Evolutionary conservation across 2,329 filamentous ascomycete species (phyloP).

Genomic region (Ophiostoma piceae): DNA sequence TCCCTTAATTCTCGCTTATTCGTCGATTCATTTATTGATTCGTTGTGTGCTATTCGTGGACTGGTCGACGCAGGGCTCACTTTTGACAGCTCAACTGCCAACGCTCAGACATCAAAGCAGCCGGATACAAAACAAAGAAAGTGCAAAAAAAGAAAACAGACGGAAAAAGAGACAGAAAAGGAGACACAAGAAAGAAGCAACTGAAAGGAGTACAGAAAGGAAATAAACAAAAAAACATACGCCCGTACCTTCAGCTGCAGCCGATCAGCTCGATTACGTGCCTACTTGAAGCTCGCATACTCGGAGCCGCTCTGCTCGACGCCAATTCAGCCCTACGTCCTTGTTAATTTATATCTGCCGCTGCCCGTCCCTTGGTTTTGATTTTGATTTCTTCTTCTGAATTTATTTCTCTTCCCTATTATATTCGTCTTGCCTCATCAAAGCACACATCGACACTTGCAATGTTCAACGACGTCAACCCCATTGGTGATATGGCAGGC

Average conservation of each 20-base stretch:
- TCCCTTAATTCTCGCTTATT: not conserved
- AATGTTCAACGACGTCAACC: constrained; percentile 9
- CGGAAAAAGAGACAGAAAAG: not conserved
- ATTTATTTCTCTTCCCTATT: not conserved
- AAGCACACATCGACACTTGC: not conserved
- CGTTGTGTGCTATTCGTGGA: not conserved
- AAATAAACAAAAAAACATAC: not conserved
- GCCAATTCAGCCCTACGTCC: too few relatives aligned
- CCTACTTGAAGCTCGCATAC: too few relatives aligned
- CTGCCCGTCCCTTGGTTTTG: too few relatives aligned
- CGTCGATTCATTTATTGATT: not conserved
- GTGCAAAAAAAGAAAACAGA: not conserved
- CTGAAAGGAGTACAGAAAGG: not conserved
- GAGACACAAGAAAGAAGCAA: not conserved
- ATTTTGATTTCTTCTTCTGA: too few relatives aligned
- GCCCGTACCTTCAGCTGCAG: too few relatives aligned
- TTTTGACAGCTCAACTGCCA: not conserved
- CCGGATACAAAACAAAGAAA: not conserved
- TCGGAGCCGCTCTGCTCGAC: too few relatives aligned
- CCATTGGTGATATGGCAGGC: not conserved
- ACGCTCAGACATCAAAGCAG: too few relatives aligned
- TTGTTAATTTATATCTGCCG: too few relatives aligned
- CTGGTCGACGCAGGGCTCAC: not conserved
- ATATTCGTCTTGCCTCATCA: not conserved
- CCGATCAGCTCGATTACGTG: too few relatives aligned